These are phyloP conservation scores for Platismatia glauca DNA, from an alignment of 495 filamentous ascomycete genomes.

Conservation along the genomic window DNA sequence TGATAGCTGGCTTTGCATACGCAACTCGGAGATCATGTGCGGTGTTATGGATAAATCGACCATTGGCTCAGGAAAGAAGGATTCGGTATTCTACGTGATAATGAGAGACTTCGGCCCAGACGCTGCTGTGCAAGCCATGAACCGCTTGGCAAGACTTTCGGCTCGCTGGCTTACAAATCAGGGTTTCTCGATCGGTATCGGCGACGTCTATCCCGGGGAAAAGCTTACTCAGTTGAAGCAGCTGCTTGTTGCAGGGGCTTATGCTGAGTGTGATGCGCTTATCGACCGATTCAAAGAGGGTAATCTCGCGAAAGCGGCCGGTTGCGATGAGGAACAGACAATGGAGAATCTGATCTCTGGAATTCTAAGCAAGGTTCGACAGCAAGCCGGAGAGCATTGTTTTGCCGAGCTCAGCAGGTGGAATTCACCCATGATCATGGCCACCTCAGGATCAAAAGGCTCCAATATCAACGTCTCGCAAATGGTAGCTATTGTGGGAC, in stretches of 20 bases:
- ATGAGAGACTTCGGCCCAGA: slow-evolving; percentile 88
- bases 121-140: slow-evolving; percentile 85
- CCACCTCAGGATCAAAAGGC: slow-evolving; percentile 90
- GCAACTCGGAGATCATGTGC: slow-evolving; percentile 97
- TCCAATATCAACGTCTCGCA: slow-evolving; percentile 97
- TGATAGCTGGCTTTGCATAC: slow-evolving; percentile 81
- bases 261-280: slow-evolving; percentile 71
- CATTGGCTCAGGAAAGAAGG: slow-evolving; percentile 92
- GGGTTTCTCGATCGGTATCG: slow-evolving; percentile 93
- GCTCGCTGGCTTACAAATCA: slow-evolving; percentile 80
- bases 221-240: slow-evolving; percentile 62
- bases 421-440: slow-evolving; percentile 95
- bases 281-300: slow-evolving; percentile 71
- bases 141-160: slow-evolving; percentile 80
- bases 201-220: slow-evolving; percentile 76
- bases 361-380: slow-evolving; percentile 81
- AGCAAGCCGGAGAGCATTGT: slow-evolving; percentile 84
- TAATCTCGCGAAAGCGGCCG: slow-evolving; percentile 71
- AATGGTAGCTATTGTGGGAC: slow-evolving; percentile 95
- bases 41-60: slow-evolving; percentile 96
- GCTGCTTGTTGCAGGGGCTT: slow-evolving; percentile 65
- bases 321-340: slow-evolving; percentile 83
- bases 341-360: slow-evolving; percentile 86
- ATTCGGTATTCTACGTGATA: slow-evolving; percentile 94
- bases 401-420: slow-evolving; percentile 79